These are phyloP conservation scores for Benincasa hispida DNA, from an alignment of 306 rosid genomes.

Conservation along the genomic window DNA sequence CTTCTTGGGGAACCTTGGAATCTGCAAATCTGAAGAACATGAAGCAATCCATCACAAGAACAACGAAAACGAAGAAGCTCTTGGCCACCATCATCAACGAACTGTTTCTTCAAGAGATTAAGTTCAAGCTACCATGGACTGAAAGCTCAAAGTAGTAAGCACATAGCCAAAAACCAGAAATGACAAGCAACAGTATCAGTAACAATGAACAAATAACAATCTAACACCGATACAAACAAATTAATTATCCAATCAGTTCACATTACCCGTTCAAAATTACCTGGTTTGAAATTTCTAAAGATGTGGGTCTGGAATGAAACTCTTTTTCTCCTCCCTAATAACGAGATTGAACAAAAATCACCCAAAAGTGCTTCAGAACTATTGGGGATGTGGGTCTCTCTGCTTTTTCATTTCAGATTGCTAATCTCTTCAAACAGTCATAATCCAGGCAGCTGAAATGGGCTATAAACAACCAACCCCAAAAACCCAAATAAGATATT, in stretches of 20 bases:
- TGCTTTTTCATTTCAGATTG: neutral
- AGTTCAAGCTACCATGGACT: neutral
- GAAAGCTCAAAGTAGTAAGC: neutral
- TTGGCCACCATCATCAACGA: constrained; percentile 21
- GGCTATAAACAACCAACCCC: neutral
- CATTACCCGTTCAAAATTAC: neutral
- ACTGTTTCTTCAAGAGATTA: neutral
- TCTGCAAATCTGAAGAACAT: constrained; percentile 27
- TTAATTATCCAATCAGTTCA: neutral
- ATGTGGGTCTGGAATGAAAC: neutral
- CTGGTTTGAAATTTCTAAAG: neutral
- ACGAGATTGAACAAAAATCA: neutral
- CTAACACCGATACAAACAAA: neutral
- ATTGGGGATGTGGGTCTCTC: neutral
- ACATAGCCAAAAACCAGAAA: neutral
- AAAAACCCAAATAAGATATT: neutral
- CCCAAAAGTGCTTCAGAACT: neutral
- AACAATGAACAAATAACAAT: neutral
- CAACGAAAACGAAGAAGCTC: constrained; percentile 15
- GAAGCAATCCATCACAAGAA: constrained; percentile 27
- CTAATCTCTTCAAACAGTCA: neutral
- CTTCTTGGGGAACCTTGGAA: constrained; percentile 41
- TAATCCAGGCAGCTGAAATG: neutral
- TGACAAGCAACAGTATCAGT: constrained; percentile 1
- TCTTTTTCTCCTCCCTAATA: neutral